These are phyloP conservation scores for Coemansia sp. DNA, from an alignment of 192 early-diverging fungal genomes.

Conservation along the genomic window DNA sequence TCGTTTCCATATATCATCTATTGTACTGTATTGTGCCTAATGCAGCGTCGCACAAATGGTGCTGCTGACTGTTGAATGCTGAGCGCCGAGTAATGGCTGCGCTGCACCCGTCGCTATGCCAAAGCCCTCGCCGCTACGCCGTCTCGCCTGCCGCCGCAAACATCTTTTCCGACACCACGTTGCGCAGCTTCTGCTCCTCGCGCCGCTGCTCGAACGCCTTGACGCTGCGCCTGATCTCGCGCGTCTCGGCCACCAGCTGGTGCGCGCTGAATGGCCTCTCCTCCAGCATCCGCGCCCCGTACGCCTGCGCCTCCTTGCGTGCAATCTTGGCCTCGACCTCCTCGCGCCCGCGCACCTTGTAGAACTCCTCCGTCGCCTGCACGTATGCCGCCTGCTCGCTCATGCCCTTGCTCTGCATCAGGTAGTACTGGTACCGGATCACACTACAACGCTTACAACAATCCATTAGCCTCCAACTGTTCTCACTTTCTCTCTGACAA, in stretches of 20 bases:
- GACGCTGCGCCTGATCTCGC: conserved; percentile 19
- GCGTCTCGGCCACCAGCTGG: conserved; percentile 25
- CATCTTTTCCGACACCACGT: conserved; percentile 32
- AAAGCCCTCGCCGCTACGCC: no score
- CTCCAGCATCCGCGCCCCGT: conserved; percentile 44
- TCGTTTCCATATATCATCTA: no score
- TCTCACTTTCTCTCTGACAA: no score
- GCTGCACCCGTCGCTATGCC: no score
- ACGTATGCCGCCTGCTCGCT: conserved; percentile 77
- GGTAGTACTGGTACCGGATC: conserved; percentile 77
- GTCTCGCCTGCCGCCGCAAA: conserved; percentile 21
- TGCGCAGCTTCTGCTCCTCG: conserved; percentile 33
- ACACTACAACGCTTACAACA: no score
- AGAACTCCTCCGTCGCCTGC: conserved; percentile 76
- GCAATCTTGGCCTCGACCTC: conserved; percentile 69
- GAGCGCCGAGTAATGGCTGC: no score
- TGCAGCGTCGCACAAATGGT: no score
- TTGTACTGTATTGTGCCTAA: no score
- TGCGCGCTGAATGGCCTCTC: conserved; percentile 44
- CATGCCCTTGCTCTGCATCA: conserved; percentile 63
- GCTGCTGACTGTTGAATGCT: no score
- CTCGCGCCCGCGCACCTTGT: conserved; percentile 70
- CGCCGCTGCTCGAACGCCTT: conserved; percentile 19
- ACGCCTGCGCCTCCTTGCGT: conserved; percentile 53
- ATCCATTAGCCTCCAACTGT: no score